Conservation (phyloP, 2,329 filamentous ascomycete genomes). For the Phialophora tarda region DNA sequence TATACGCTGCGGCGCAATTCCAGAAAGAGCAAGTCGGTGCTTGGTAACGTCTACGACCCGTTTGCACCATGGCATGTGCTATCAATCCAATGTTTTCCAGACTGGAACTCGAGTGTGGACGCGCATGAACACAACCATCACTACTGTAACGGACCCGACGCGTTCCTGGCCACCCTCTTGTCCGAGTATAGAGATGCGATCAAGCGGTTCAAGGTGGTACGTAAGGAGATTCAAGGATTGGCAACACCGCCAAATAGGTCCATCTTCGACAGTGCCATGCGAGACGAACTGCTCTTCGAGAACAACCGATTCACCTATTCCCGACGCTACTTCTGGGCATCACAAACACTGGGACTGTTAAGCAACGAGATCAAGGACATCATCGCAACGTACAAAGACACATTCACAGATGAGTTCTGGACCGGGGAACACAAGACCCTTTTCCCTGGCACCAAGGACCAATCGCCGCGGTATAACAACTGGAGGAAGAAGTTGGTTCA, state of each 20-base stretch:
- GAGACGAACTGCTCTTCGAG: conserved; percentile 40
- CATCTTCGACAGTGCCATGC: conserved; percentile 39
- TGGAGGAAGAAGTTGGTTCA: conserved; percentile 40
- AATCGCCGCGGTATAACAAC: conserved; percentile 38
- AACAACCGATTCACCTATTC: conserved; percentile 39
- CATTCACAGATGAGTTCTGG: conserved; percentile 41
- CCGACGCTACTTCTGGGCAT: conserved; percentile 42
- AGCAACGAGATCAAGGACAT: conserved; percentile 42
- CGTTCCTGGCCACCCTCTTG: conserved; percentile 64
- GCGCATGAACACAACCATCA: conserved; percentile 61
- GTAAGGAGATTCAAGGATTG: conserved; percentile 62
- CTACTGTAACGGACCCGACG: conserved; percentile 66
- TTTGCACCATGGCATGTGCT: conserved; percentile 67
- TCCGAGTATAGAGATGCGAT: conserved; percentile 66
- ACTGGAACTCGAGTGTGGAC: conserved; percentile 63
- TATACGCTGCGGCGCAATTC: conserved; percentile 57
- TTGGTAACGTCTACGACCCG: conserved; percentile 63
- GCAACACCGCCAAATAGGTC: conserved; percentile 60
- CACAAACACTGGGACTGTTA: conserved; percentile 40
- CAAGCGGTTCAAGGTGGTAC: conserved; percentile 63
- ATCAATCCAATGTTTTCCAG: conserved; percentile 64
- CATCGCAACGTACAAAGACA: conserved; percentile 37
- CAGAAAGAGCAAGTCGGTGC: conserved; percentile 54
- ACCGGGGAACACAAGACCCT: conserved; percentile 39
- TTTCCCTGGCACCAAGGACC: conserved; percentile 39